Percentiles rank a stretch among this genome's conserved stretches.
These are phyloP conservation scores for Solanum appendiculatum DNA, from an alignment of 257 asterid genomes.

Conservation along the genomic window DNA sequence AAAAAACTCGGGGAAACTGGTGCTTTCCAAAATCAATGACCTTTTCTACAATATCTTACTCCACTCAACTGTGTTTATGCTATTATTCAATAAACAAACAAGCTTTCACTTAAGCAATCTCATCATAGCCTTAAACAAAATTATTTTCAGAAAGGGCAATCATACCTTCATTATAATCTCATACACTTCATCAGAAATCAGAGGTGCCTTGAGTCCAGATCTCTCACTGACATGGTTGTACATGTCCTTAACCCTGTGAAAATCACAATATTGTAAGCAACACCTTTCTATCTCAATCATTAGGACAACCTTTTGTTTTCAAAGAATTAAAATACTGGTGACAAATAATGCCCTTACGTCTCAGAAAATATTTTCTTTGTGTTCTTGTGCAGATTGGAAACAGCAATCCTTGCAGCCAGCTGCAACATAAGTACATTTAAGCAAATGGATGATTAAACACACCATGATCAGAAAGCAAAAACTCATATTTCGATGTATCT, in stretches of 20 bases:
- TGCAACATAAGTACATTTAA: slow-evolving; percentile 6
- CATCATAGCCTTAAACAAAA: neutral
- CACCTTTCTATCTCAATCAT: neutral
- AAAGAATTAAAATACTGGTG: neutral
- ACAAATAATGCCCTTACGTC: slow-evolving; percentile 43
- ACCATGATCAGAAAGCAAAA: neutral
- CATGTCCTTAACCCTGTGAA: slow-evolving; percentile 79
- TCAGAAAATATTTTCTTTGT: slow-evolving; percentile 95
- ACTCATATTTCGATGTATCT: neutral
- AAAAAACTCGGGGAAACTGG: neutral
- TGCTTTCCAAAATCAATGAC: neutral
- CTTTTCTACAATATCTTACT: neutral
- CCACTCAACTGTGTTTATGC: neutral
- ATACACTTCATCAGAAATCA: slow-evolving; percentile 86
- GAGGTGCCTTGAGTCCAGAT: slow-evolving; percentile 69
- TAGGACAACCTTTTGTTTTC: too few relatives aligned
- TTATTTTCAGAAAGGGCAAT: neutral
- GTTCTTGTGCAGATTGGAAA: slow-evolving; percentile 92
- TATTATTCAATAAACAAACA: neutral
- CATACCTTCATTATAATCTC: slow-evolving; percentile 77
- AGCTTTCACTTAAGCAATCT: neutral
- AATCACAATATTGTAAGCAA: neutral
- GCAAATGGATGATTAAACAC: neutral
- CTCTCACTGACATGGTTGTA: slow-evolving; percentile 74
- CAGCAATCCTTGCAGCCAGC: slow-evolving; percentile 99